Evolutionary conservation across 2,329 filamentous ascomycete species (phyloP).

Genomic region (Epichloe amarillans): DNA sequence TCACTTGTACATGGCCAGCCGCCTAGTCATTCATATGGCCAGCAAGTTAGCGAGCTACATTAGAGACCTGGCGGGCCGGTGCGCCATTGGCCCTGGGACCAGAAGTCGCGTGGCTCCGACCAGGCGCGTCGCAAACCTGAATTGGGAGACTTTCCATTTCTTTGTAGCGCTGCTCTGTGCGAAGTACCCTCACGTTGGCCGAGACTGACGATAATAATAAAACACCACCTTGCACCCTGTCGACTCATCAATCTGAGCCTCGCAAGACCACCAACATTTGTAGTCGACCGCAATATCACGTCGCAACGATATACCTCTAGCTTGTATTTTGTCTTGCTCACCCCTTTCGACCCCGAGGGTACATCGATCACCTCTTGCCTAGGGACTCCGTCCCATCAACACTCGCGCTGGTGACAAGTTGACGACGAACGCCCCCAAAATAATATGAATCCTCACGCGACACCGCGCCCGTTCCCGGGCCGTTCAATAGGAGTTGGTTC

Average conservation of each 20-base stretch:
- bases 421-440: not conserved
- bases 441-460: slow-evolving; percentile 24
- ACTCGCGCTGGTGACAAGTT: not conserved
- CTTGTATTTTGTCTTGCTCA: not conserved
- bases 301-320: not conserved
- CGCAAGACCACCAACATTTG: not conserved
- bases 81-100: not conserved
- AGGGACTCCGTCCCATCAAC: too few species aligned
- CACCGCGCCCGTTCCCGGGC: slow-evolving; percentile 23
- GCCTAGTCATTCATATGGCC: too few species aligned
- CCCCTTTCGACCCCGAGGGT: not conserved
- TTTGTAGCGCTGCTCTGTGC: not conserved
- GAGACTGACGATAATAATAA: not conserved
- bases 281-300: not conserved
- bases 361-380: too few species aligned
- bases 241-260: not conserved
- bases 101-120: not conserved
- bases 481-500: slow-evolving; percentile 21
- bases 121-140: slow-evolving; percentile 13
- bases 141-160: not conserved
- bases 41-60: too few species aligned
- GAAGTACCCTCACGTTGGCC: not conserved
- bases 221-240: not conserved
- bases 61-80: not conserved
- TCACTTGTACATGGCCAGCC: slow-evolving; percentile 9